Evolutionary conservation across 1,284 basidiomycete species (phyloP), one percentile per base, ranked within the genome.

Genomic region (Microbotryomycetes sp.): DNA sequence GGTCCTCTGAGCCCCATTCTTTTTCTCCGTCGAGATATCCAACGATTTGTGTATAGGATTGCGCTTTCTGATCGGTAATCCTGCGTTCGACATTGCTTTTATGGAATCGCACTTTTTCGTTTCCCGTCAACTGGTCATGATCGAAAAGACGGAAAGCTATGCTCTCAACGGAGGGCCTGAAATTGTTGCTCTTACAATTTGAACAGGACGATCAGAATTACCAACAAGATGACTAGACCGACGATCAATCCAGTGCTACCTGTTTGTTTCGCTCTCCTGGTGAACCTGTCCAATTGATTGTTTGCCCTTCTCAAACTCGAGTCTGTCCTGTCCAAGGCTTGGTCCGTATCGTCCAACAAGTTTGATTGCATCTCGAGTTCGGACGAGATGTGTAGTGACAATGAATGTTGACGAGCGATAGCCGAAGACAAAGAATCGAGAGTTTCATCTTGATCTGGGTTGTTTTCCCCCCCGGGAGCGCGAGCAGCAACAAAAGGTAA

Each of bases 261-360:
- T 24, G 69, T 66, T 13, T 67, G 56, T n/a, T 57, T 52, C 11
- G 70, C 66, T 28, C 62, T 64, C 21, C 53, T 54, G 11, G 61
- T 62, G 27, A 70, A 70, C 24, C 60, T 60, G 45, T 71, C 64
- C 5, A 72, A 50, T 27, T 62, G 58, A 16, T 59, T 54, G 45
- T 59, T 61, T 5, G 69, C 69, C 7, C 71, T 53, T 5, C 68
- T 52, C 26, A 72, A 47, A 27, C 64, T 59, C n/a, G 55, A 55
- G 16, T 63, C 60, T 3, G 71, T 72, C 13, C 69, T 59, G 45
- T 72, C 68, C 15, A 72, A 45, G 4, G 69, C 71, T 15, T 56
- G 55, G 56, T 72, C 71, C 4, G 71, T 72, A 35, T 72, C 71
- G 50, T 72, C 71, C 16, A 72, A 48, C 7, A 72, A 60, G 15